Evolutionary conservation across 805 yeast species (phyloP), one percentile per base, ranked within the genome.

Genomic region (Candida berthetii): DNA sequence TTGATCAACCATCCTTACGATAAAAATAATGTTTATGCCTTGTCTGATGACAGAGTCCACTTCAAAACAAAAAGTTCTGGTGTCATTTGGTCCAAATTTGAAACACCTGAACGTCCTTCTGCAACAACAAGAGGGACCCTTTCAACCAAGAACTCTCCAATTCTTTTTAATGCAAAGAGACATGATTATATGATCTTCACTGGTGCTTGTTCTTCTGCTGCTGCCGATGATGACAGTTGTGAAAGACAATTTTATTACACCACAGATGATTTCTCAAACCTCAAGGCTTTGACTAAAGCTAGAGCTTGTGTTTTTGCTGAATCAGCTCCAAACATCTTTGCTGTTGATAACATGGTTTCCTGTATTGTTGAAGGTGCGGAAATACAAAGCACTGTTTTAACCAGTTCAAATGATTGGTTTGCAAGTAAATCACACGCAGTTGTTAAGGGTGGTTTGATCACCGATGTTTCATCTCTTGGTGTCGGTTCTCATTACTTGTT

Each of bases 391-490:
- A 42, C 50, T 7, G 49, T 53, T 9, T 54, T 79, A 27, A 60
- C 65, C 13, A 50, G 50, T 14, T 67, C 80, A 0, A 48, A 58
- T n/a, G 73, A 77, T 49, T 74, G 65, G 55, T 76, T 74, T 58
- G 53, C 61, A 32, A 47, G 66, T 1, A 47, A 46, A n/a, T 56
- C 58, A 27, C 56, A 51, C 31, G 51, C 55, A 17, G 48, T 65
- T 25, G 50, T 59, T 11, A 58, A 60, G 7, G 65, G 60, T 28
- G 65, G 67, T 9, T 41, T 59, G 20, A 41, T 65, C 24, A 51
- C 58, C 7, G 61, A 57, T 24, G 46, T 65, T 19, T 43, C 58
- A n/a, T 58, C 58, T 38, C 44, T 65, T 19, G 70, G 71, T 25
- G 57, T 58, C 2, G 52, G 61, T 3, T 55, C 65, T 35, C 60